These are phyloP conservation scores for Alternaria rosae DNA, from an alignment of 2,329 filamentous ascomycete species.

Conservation along the genomic window DNA sequence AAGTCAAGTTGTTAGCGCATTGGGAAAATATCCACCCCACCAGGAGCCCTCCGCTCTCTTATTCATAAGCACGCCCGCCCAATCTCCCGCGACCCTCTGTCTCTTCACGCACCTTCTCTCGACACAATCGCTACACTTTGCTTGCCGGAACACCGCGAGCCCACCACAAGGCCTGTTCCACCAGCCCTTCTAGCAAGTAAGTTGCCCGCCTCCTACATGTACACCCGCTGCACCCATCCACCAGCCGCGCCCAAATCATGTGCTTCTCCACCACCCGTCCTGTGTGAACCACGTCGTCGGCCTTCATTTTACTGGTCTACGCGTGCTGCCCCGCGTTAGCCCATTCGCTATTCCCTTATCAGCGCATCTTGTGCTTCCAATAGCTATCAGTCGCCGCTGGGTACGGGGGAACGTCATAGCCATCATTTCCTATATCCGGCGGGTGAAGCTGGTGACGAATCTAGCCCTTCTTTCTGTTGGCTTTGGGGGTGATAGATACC, in stretches of 20 bases:
- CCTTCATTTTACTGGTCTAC: slow-evolving; percentile 16
- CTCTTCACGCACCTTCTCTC: slow-evolving; percentile 15
- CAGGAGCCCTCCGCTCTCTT: slow-evolving; percentile 33
- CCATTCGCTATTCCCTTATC: slow-evolving; percentile 48
- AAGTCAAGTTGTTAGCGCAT: slow-evolving; percentile 46
- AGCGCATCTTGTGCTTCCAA: slow-evolving; percentile 28
- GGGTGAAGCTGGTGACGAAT: slow-evolving; percentile 29
- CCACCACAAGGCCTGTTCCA: slow-evolving; percentile 34
- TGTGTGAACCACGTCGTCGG: slow-evolving; percentile 35
- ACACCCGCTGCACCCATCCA: slow-evolving; percentile 24
- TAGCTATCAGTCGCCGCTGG: slow-evolving; percentile 37
- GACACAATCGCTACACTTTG: slow-evolving; percentile 36
- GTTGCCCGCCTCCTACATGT: slow-evolving; percentile 26
- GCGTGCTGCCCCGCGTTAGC: slow-evolving; percentile 37
- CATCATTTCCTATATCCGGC: slow-evolving; percentile 25
- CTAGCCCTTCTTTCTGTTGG: slow-evolving; percentile 20
- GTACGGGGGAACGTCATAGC: slow-evolving; percentile 33
- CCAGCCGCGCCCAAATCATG: slow-evolving; percentile 17
- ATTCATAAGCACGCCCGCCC: slow-evolving; percentile 47
- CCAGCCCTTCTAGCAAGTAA: slow-evolving; percentile 38
- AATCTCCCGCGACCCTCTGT: slow-evolving; percentile 27
- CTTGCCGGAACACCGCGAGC: slow-evolving; percentile 41
- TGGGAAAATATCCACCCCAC: slow-evolving; percentile 47
- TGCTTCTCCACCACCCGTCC: slow-evolving; percentile 24
- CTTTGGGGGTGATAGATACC: slow-evolving; percentile 17